Evolutionary conservation across 2,329 filamentous ascomycete genomes (phyloP), one percentile per base, ranked within the genome.

Genomic region (Curvularia sp.): DNA sequence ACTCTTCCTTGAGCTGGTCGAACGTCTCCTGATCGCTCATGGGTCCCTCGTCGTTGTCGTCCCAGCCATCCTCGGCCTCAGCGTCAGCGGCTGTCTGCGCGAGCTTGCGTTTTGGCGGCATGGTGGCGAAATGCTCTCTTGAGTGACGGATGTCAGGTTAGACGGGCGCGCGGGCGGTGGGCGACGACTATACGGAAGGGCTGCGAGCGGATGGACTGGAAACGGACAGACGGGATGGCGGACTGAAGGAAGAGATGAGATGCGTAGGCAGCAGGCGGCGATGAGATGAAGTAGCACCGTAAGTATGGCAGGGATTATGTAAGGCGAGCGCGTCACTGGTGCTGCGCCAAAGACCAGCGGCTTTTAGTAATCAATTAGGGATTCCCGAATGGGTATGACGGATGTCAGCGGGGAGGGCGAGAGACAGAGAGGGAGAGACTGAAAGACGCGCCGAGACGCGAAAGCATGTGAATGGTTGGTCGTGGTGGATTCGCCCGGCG

Each of bases 41-140:
- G 43, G 80, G 79, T 28, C 79, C 79, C 47, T 82, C 83, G 13
- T 80, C 81, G 33, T 83, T 82, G 24, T 68, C 69, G 44, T 83
- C 84, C 72, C 84, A 88, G 64, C 87, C 85, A 74, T 84, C 86
- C 57, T 83, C 80, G 57, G 75, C 79, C 53, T 71, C 71, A 28
- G 62, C 67, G 49, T 70, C 66, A 53, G 66, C 69, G 57, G 74
- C 69, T n/a, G 65, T 66, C 59, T 65, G 65, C n/a, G 77, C 78
- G 9, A 56, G 53, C 68, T 82, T 82, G 51, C 80, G 81, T 67
- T 82, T 82, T n/a, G 78, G 74, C 39, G 80, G 74, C 78, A 80
- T 81, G 18, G 54, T 65, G 63, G 55, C 44, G 55, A 33, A 38
- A 22, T 35, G 20, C 30, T 57, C 48, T 28, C 6, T 28, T 56